Conservation (phyloP, 257 asterid genomes). For the Gynochthodes officinalis region DNA sequence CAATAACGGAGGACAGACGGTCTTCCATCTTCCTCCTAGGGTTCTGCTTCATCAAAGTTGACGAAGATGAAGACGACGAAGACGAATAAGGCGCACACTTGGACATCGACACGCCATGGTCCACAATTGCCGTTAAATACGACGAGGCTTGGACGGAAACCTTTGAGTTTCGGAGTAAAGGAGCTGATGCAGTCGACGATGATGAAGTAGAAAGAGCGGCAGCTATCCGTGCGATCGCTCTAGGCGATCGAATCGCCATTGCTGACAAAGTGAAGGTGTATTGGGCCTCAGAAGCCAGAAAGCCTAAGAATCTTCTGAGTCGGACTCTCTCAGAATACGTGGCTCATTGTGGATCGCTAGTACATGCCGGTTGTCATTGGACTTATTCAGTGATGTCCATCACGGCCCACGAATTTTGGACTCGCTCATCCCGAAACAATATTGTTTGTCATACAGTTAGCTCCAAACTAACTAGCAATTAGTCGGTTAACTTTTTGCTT, state of each 20-base stretch:
- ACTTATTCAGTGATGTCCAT: not conserved
- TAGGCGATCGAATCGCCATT: slow-evolving; percentile 51
- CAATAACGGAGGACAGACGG: slow-evolving; percentile 76
- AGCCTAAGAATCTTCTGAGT: not conserved
- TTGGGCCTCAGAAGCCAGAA: not conserved
- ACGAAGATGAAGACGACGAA: slow-evolving; percentile 23
- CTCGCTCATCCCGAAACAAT: too few species aligned
- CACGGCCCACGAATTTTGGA: not conserved
- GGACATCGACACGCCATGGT: slow-evolving; percentile 13
- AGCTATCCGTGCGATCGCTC: slow-evolving; percentile 27
- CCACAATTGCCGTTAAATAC: not conserved
- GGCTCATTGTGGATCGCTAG: not conserved
- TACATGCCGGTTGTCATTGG: not conserved
- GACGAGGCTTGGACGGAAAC: slow-evolving; percentile 13
- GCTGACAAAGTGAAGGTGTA: slow-evolving; percentile 15
- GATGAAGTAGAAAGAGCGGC: slow-evolving; percentile 5
- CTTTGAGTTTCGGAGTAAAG: slow-evolving; percentile 24
- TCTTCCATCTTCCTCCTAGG: slow-evolving; percentile 38
- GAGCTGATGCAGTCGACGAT: slow-evolving; percentile 18
- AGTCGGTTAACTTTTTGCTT: too few species aligned
- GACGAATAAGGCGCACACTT: slow-evolving; percentile 37
- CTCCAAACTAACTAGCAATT: too few species aligned
- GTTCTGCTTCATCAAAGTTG: slow-evolving; percentile 23
- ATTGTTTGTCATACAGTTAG: too few species aligned
- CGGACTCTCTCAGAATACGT: not conserved